Conservation (phyloP, 768 basidiomycete genomes). For the Crepidotus variabilis region DNA sequence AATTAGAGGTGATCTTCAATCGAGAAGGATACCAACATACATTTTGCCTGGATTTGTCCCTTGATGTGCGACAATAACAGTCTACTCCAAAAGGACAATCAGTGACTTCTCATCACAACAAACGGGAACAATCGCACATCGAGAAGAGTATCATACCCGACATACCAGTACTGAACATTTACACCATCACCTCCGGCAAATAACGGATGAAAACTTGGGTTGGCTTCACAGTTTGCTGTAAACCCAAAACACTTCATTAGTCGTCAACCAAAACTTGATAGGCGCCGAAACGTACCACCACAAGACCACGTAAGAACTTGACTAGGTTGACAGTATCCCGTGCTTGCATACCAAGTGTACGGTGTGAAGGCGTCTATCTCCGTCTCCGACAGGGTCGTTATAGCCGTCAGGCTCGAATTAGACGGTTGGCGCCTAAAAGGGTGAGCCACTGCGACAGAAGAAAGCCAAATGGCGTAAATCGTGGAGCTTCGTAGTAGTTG, state of each 20-base stretch:
- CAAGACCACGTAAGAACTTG: conserved; percentile 48
- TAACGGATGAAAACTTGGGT: conserved; percentile 41
- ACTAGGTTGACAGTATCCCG: conserved; percentile 45
- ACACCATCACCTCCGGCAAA: conserved; percentile 48
- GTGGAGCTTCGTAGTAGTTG: no score
- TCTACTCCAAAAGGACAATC: conserved; percentile 12
- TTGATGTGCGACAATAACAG: conserved; percentile 34
- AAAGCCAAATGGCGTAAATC: no score
- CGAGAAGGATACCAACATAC: conserved; percentile 15
- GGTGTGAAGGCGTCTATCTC: conserved; percentile 42
- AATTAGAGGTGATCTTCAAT: not conserved
- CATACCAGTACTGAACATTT: conserved; percentile 42
- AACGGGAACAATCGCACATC: conserved; percentile 14
- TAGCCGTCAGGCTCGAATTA: conserved; percentile 5
- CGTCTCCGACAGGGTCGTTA: conserved; percentile 33
- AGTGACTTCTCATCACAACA: not conserved
- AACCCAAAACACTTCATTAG: not conserved
- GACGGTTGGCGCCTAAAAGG: no score
- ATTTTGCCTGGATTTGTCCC: conserved; percentile 30
- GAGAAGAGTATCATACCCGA: conserved; percentile 35
- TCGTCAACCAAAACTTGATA: not conserved
- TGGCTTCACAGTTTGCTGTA: conserved; percentile 42
- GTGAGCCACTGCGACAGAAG: no score
- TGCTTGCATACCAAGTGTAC: conserved; percentile 47
- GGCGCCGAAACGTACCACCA: conserved; percentile 28